Conservation (phyloP, 768 basidiomycete genomes). For the Trametes sanguinea region DNA sequence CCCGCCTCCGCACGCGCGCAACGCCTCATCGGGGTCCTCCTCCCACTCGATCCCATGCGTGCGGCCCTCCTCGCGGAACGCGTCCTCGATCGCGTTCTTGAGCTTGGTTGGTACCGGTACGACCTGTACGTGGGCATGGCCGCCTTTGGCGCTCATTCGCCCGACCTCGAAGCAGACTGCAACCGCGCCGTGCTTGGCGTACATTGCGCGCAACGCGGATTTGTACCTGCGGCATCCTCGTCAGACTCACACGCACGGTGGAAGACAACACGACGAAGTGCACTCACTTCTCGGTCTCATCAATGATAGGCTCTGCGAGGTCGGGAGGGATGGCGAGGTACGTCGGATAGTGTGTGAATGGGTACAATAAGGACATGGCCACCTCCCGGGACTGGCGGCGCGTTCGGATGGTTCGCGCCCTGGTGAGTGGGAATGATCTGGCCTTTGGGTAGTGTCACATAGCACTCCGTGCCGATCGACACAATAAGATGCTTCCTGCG, state of each 20-base stretch:
- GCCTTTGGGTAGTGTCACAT: conserved; percentile 95
- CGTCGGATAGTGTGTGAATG: conserved; percentile 91
- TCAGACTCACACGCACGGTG: neutral
- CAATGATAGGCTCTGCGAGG: conserved; percentile 69
- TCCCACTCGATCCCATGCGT: conserved; percentile 74
- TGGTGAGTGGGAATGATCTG: conserved; percentile 86
- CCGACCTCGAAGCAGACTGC: conserved; percentile 89
- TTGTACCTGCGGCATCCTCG: conserved; percentile 61
- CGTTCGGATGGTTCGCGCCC: conserved; percentile 42
- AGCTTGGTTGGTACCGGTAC: conserved; percentile 73
- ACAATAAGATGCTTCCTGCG: conserved; percentile 92
- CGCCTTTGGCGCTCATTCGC: conserved; percentile 79
- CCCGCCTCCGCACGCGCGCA: conserved; percentile 51
- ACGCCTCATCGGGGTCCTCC: conserved; percentile 61
- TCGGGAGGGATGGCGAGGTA: conserved; percentile 80
- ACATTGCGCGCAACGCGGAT: conserved; percentile 68
- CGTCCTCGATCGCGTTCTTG: conserved; percentile 62
- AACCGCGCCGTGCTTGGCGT: conserved; percentile 64
- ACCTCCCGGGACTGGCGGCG: conserved; percentile 77
- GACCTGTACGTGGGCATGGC: conserved; percentile 92
- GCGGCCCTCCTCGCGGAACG: conserved; percentile 73
- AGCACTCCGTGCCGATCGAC: conserved; percentile 90
- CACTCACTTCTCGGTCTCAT: conserved; percentile 77
- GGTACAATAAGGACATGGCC: conserved; percentile 95
- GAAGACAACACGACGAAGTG: neutral